phyloP scores from a whole-genome alignment of 2,329 filamentous ascomycete species.

The Alternaria sp. region DNA sequence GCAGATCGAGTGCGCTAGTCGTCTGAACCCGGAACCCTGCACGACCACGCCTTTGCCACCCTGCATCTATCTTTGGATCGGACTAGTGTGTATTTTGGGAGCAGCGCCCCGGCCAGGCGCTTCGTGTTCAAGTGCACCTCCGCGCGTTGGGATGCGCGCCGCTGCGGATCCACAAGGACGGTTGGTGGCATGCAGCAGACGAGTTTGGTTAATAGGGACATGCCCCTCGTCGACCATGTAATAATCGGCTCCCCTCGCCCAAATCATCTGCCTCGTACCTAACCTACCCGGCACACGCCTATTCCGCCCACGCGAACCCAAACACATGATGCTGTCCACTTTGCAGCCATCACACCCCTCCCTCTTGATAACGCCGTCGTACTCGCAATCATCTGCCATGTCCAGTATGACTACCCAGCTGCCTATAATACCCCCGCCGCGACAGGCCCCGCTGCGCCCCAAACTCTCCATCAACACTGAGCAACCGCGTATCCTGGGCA shows the following conservation, averaged over 20 bases:
- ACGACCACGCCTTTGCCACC: slow-evolving; percentile 10
- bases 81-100: slow-evolving; percentile 19
- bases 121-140: slow-evolving; percentile 15
- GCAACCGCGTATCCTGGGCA: slow-evolving; percentile 60
- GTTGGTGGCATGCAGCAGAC: slow-evolving; percentile 1
- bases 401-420: slow-evolving; percentile 55
- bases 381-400: slow-evolving; percentile 40
- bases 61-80: slow-evolving; percentile 19
- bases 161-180: slow-evolving; percentile 6
- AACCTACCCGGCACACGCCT: background rate
- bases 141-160: slow-evolving; percentile 14
- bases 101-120: slow-evolving; percentile 15
- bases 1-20: background rate
- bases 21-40: background rate
- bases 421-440: slow-evolving; percentile 52
- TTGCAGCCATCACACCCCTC: slow-evolving; percentile 40
- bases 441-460: slow-evolving; percentile 55
- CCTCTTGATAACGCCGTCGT: slow-evolving; percentile 36
- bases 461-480: slow-evolving; percentile 69
- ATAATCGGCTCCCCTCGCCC: background rate
- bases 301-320: slow-evolving; percentile 5
- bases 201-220: slow-evolving; percentile 8
- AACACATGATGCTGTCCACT: slow-evolving; percentile 48
- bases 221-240: slow-evolving; percentile 1
- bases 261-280: slow-evolving; percentile 9